Evolutionary conservation across 495 filamentous ascomycete species (phyloP), one percentile per base, ranked within the genome.

Genomic region (Immersiella caudata): DNA sequence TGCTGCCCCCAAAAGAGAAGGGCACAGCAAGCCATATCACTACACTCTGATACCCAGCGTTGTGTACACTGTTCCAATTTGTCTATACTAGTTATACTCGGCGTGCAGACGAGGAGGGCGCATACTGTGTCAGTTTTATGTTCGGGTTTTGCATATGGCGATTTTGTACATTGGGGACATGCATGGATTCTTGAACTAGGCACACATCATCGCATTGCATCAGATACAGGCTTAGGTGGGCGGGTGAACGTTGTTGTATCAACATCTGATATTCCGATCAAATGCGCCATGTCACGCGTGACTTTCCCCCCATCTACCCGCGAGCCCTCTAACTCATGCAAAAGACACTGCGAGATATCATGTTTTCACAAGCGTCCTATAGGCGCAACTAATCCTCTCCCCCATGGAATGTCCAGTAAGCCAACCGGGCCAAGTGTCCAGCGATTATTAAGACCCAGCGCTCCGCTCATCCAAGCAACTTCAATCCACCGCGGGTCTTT

Each of bases 401-500:
- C 14, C 56, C n/a, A n/a, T 35, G 56, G 16, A 21, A 22, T 21
- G 26, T 46, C 40, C 40, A 46, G 40, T 46, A 46, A 46, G 40
- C 40, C 40, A 36, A 2, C 40, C 40, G 40, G 40, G 40, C 40
- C 40, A 46, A 46, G 40, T 46, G 11, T 46, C n/a, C 40, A 18
- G 14, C 16, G 40, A 46, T 46, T 12, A 46, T 14, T 46, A 59
- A 59, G 27, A 62, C 20, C 25, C 36, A 25, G 8, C 20, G 20
- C 20, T 22, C 7, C 21, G 24, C 26, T 59, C 26, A 96, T 67
- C 93, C 93, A 49, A 96, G 75, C 64, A 96, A 80, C 76, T 85
- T 91, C 74, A 94, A 71, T 3, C 92, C 92, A 8, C 89, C 89
- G 79, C 92, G 92, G 0, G 90, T 93, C 82, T 93, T 93, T 58